Evolutionary conservation across 345 rosid species (phyloP).

Genomic region (Citrus sp.): DNA sequence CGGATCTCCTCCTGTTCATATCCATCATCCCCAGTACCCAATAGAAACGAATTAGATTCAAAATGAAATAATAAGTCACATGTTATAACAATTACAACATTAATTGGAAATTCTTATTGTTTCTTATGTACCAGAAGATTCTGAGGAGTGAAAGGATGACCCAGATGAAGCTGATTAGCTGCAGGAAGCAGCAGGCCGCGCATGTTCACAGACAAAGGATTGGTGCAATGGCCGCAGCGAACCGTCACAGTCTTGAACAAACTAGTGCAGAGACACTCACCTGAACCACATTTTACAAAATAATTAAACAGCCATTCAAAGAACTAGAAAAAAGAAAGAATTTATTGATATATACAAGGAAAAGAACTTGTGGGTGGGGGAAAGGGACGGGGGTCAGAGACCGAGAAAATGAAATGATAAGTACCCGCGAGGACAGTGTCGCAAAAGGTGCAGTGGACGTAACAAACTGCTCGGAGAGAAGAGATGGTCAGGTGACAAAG

Average conservation of each 20-base stretch:
- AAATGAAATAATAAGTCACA: background rate
- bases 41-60: background rate
- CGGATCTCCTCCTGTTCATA: slow-evolving; percentile 78
- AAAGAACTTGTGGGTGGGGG: background rate
- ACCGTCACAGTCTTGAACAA: slow-evolving; percentile 95
- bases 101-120: slow-evolving; percentile 13
- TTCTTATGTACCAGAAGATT: slow-evolving; percentile 52
- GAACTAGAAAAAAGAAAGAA: background rate
- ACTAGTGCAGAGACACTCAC: slow-evolving; percentile 97
- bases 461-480: slow-evolving; percentile 97
- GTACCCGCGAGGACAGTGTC: slow-evolving; percentile 92
- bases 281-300: slow-evolving; percentile 28
- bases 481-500: slow-evolving; percentile 86
- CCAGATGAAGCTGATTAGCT: slow-evolving; percentile 70
- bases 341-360: no score
- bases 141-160: slow-evolving; percentile 66
- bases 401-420: background rate
- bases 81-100: no score
- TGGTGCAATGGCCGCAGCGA: slow-evolving; percentile 95
- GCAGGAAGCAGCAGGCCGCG: slow-evolving; percentile 63
- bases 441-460: slow-evolving; percentile 94
- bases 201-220: slow-evolving; percentile 82
- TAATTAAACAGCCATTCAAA: background rate
- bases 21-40: background rate
- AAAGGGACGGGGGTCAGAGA: slow-evolving; percentile 9